Base-by-base conservation (phyloP, 2,329 filamentous ascomycete genomes). In the Hymenoscyphus occultus region DNA sequence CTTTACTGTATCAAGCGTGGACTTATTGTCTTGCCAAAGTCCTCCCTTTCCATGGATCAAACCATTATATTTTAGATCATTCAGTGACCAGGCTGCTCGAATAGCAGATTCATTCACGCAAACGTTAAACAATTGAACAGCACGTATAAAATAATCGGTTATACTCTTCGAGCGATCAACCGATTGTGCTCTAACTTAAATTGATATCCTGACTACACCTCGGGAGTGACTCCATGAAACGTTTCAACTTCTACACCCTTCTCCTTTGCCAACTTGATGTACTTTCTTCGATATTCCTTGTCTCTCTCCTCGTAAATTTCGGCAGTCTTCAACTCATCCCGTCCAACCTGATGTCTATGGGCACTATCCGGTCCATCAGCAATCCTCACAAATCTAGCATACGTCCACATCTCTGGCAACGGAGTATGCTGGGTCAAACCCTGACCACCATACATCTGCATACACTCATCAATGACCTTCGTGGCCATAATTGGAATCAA, bases 381-480 rank as follows among this genome's bases (percentile, higher is more conserved):
- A 39, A 80, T 74, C 63, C 78, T 70, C 39, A 79, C 77, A 69
- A 78, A 78, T 31, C 78, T 64, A 1, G 78, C 78, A 71, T 79
- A 79, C 32, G 78, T 78, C 78, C 78, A 80, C 65, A 80, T 72
- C 71, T 79, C 76, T 7, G 78, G 77, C 59, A 80, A 68, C 0
- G 77, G 75, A 2, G 78, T 79, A 69, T 79, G 77, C 65, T 80
- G 78, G 16, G 77, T 79, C 14, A 80, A 63, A 7, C 78, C 78
- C 67, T 78, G 76, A 0, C 77, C 78, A 56, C 78, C 77, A 69
- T 78, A 79, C 57, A 79, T 74, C 67, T 79, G 78, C 77, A 79
- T 79, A 39, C 76, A 78, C 68, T 78, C 77, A 68, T 80, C 77
- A 60, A 80, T 79, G 51, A 78, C 74, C 63, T 76, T 76, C 56